Conservation (phyloP, 2,329 filamentous ascomycete species). For the Drechslerella stenobrocha region DNA sequence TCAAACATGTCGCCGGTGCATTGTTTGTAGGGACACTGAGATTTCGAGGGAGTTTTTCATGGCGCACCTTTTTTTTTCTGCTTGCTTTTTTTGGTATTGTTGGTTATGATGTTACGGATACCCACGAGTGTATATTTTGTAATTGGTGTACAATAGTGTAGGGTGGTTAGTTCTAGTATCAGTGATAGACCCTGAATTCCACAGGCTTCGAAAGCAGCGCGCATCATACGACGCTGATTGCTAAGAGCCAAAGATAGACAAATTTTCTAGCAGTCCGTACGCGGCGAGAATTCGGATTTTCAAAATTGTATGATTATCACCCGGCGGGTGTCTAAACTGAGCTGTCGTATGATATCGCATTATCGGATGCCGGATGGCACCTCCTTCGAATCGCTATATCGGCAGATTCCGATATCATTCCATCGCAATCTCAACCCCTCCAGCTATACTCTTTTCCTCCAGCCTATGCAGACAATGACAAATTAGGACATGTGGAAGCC, state of each 20-base stretch:
- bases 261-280: too few relatives aligned
- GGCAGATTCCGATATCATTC: conserved; percentile 5
- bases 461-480: conserved; percentile 15
- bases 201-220: background rate
- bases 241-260: too few relatives aligned
- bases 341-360: too few relatives aligned
- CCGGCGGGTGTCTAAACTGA: too few relatives aligned
- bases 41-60: conserved; percentile 23
- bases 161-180: background rate
- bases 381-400: background rate
- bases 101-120: conserved; percentile 46
- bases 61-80: conserved; percentile 9
- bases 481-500: background rate
- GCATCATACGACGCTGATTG: too few relatives aligned
- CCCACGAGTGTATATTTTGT: conserved; percentile 31
- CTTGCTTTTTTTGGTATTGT: conserved; percentile 18
- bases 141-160: conserved; percentile 12
- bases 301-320: too few relatives aligned
- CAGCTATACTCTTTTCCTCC: conserved; percentile 42
- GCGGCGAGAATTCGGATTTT: too few relatives aligned
- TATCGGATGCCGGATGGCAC: too few relatives aligned
- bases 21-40: background rate
- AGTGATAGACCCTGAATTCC: background rate
- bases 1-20: background rate
- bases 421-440: conserved; percentile 18